These are phyloP conservation scores for Fomitopsis pulvina DNA, from an alignment of 768 basidiomycete genomes.

Conservation along the genomic window DNA sequence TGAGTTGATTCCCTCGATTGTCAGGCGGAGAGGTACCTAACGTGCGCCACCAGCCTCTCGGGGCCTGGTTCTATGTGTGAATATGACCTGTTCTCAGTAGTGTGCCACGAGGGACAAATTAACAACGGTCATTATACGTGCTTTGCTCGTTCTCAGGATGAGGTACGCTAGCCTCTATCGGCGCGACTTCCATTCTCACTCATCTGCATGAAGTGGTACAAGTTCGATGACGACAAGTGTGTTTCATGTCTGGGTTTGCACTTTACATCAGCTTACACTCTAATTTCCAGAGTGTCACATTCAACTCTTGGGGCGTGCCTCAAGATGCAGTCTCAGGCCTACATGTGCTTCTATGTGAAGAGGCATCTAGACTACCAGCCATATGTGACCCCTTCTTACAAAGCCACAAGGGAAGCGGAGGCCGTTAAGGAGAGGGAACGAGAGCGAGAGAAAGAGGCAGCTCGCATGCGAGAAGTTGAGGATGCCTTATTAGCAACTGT, in stretches of 20 bases:
- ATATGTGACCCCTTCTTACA: slow-evolving; percentile 59
- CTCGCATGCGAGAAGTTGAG: slow-evolving; percentile 53
- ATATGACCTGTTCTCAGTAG: slow-evolving; percentile 89
- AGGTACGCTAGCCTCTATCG: slow-evolving; percentile 41
- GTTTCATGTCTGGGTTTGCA: slow-evolving; percentile 17
- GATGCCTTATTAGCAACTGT: slow-evolving; percentile 53
- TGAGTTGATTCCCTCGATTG: slow-evolving; percentile 8
- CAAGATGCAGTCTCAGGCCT: slow-evolving; percentile 68
- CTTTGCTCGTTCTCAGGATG: slow-evolving; percentile 78
- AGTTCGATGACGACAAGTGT: slow-evolving; percentile 91
- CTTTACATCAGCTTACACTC: slow-evolving; percentile 6
- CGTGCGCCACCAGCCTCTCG: slow-evolving; percentile 30
- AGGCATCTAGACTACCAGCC: slow-evolving; percentile 82
- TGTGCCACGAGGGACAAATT: slow-evolving; percentile 92
- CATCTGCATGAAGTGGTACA: slow-evolving; percentile 64
- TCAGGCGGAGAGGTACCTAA: not conserved
- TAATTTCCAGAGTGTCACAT: slow-evolving; percentile 51
- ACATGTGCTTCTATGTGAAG: slow-evolving; percentile 97
- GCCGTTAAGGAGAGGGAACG: slow-evolving; percentile 53
- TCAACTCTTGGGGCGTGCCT: slow-evolving; percentile 65
- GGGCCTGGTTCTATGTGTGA: slow-evolving; percentile 71
- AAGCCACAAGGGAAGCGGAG: slow-evolving; percentile 58
- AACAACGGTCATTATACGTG: slow-evolving; percentile 95
- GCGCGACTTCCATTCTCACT: not conserved
- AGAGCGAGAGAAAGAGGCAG: slow-evolving; percentile 44